phyloP scores from a whole-genome alignment of 176 grass and related monocot genomes.

The Ensete glaucum region DNA sequence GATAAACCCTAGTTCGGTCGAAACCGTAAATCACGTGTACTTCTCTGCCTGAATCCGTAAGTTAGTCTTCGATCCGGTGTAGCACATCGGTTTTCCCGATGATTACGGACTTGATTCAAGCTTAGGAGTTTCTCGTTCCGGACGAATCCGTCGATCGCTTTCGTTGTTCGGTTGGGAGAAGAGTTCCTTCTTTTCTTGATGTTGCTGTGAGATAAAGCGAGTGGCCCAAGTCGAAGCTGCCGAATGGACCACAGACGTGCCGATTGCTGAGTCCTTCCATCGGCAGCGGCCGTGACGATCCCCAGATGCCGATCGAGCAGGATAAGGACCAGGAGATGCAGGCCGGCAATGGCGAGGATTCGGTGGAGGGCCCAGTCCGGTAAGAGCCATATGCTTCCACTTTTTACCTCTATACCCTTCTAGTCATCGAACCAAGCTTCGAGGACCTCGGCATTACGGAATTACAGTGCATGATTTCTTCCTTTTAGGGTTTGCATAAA shows the following conservation, averaged over 20 bases:
- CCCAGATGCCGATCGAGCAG: background rate
- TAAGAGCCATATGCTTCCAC: background rate
- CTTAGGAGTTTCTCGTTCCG: background rate
- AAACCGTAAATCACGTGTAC: background rate
- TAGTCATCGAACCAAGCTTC: background rate
- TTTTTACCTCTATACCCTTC: background rate
- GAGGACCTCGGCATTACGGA: background rate
- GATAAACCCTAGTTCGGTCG: background rate
- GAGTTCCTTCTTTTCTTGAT: background rate
- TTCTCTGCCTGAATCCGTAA: background rate
- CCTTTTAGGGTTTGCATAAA: background rate
- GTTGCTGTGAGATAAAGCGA: background rate
- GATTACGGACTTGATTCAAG: background rate
- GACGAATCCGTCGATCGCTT: background rate
- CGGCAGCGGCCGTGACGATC: background rate
- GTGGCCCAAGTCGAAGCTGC: too few species aligned
- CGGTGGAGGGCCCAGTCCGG: slow-evolving; percentile 9
- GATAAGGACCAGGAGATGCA: slow-evolving; percentile 8
- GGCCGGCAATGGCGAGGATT: slow-evolving; percentile 5
- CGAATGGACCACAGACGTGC: too few species aligned
- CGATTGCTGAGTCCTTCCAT: background rate
- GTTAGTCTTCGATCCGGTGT: background rate
- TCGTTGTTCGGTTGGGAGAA: background rate
- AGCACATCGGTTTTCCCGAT: background rate
- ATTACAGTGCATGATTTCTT: background rate